These are phyloP conservation scores for Tuber calosporum DNA, from an alignment of 495 filamentous ascomycete species.

Conservation along the genomic window DNA sequence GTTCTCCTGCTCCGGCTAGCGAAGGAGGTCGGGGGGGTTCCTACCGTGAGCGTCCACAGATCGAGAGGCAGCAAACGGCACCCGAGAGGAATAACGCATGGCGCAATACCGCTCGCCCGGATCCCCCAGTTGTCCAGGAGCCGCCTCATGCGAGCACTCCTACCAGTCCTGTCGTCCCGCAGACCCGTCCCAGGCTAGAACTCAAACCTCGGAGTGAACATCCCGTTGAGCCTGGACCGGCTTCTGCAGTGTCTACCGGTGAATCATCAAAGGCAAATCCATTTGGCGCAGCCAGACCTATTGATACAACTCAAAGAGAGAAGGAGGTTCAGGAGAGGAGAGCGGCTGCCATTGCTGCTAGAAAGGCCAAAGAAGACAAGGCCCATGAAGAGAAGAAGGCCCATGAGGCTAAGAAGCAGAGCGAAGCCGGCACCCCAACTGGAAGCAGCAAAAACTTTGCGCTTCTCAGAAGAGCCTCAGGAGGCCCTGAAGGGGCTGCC, in stretches of 20 bases:
- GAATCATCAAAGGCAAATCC: conserved; percentile 56
- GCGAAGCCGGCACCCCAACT: conserved; percentile 30
- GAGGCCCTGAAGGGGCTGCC: conserved; percentile 17
- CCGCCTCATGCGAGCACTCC: conserved; percentile 45
- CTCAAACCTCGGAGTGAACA: conserved; percentile 66
- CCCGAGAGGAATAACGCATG: conserved; percentile 80
- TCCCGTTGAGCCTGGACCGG: conserved; percentile 30
- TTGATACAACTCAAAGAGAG: conserved; percentile 56
- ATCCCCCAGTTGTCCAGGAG: conserved; percentile 45
- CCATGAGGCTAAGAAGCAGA: conserved; percentile 44
- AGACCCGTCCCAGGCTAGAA: conserved; percentile 36
- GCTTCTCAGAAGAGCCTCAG: conserved; percentile 30
- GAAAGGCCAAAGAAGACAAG: conserved; percentile 84
- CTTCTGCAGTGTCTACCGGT: conserved; percentile 29
- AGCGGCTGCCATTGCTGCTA: conserved; percentile 62
- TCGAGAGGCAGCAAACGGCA: conserved; percentile 38
- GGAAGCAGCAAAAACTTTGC: conserved; percentile 26
- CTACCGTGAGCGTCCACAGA: conserved; percentile 33
- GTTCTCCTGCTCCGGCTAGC: conserved; percentile 30
- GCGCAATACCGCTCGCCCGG: conserved; percentile 78
- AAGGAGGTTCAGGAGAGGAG: conserved; percentile 84
- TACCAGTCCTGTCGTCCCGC: conserved; percentile 26
- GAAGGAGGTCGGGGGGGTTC: conserved; percentile 28
- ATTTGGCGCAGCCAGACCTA: conserved; percentile 61
- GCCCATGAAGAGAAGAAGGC: conserved; percentile 52